These are phyloP conservation scores for Firmiana major DNA, from an alignment of 345 rosid species.

Conservation along the genomic window DNA sequence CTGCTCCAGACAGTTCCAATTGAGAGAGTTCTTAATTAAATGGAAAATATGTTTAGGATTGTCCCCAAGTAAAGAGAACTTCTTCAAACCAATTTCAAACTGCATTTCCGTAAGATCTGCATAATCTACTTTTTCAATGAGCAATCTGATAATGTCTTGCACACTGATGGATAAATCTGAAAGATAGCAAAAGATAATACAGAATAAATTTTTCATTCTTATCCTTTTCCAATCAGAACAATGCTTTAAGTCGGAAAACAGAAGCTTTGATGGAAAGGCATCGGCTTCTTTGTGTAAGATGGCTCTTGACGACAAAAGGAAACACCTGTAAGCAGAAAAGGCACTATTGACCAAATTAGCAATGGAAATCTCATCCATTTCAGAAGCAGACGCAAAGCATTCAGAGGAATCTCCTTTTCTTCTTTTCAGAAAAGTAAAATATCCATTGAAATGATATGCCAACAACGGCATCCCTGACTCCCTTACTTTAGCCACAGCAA, in stretches of 20 bases:
- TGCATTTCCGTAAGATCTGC: conserved; percentile 40
- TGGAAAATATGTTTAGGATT: conserved; percentile 24
- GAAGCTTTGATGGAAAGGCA: conserved; percentile 28
- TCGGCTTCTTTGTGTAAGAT: conserved; percentile 21
- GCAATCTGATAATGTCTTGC: conserved; percentile 34
- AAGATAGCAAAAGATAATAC: conserved; percentile 33
- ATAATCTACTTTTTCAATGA: conserved; percentile 32
- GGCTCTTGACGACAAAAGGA: conserved; percentile 22
- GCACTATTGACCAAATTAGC: conserved; percentile 36
- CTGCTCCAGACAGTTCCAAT: conserved; percentile 45
- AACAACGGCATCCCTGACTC: conserved; percentile 27
- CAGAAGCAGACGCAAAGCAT: conserved; percentile 15
- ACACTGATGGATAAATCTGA: conserved; percentile 33
- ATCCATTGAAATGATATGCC: conserved; percentile 37
- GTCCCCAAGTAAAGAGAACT: conserved; percentile 40
- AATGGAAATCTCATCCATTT: conserved; percentile 24
- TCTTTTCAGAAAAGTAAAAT: conserved; percentile 29
- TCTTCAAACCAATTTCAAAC: conserved; percentile 43
- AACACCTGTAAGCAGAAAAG: conserved; percentile 39
- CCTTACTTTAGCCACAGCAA: conserved; percentile 15
- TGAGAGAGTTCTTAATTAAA: conserved; percentile 39
- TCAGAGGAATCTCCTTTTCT: conserved; percentile 18
- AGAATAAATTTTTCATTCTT: conserved; percentile 25
- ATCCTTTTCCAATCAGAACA: conserved; percentile 36
- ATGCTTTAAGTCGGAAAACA: conserved; percentile 27